Evolutionary conservation across 441 rosid species (phyloP).

Genomic region (Adansonia rubrostipa): DNA sequence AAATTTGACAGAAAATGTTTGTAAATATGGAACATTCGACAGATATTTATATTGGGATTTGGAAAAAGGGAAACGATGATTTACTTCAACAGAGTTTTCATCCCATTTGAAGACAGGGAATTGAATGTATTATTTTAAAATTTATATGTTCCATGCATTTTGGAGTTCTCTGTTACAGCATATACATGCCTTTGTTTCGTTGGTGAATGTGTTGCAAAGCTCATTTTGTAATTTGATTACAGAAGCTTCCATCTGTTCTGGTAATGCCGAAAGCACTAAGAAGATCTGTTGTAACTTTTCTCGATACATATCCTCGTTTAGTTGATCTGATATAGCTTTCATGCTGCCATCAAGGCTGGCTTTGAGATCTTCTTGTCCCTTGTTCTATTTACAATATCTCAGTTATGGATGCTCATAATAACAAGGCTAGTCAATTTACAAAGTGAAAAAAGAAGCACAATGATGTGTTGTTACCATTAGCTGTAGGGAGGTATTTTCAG

Average conservation of each 20-base stretch:
- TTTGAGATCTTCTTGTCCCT: slow-evolving; percentile 69
- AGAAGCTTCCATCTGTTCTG: slow-evolving; percentile 60
- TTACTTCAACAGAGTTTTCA: not conserved
- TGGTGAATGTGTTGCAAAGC: slow-evolving; percentile 50
- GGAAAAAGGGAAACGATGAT: slow-evolving; percentile 13
- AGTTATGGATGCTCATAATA: slow-evolving; percentile 21
- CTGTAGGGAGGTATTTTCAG: slow-evolving; percentile 66
- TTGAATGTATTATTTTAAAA: not conserved
- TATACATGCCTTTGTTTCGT: slow-evolving; percentile 60
- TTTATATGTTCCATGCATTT: slow-evolving; percentile 10
- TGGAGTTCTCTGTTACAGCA: slow-evolving; percentile 12
- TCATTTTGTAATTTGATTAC: slow-evolving; percentile 55
- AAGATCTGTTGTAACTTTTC: slow-evolving; percentile 58
- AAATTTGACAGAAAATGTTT: not conserved
- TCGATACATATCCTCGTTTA: slow-evolving; percentile 48
- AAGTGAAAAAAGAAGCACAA: slow-evolving; percentile 28
- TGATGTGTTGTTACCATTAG: slow-evolving; percentile 57
- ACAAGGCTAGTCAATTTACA: slow-evolving; percentile 21
- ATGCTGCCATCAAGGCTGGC: slow-evolving; percentile 56
- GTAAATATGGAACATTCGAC: not conserved
- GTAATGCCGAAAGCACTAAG: slow-evolving; percentile 53
- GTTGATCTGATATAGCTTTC: slow-evolving; percentile 61
- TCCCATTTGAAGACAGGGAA: slow-evolving; percentile 18
- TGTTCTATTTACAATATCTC: slow-evolving; percentile 52
- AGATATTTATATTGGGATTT: not conserved